These are phyloP conservation scores for Xylariaceae sp. DNA, from an alignment of 2,329 filamentous ascomycete genomes.

Conservation along the genomic window DNA sequence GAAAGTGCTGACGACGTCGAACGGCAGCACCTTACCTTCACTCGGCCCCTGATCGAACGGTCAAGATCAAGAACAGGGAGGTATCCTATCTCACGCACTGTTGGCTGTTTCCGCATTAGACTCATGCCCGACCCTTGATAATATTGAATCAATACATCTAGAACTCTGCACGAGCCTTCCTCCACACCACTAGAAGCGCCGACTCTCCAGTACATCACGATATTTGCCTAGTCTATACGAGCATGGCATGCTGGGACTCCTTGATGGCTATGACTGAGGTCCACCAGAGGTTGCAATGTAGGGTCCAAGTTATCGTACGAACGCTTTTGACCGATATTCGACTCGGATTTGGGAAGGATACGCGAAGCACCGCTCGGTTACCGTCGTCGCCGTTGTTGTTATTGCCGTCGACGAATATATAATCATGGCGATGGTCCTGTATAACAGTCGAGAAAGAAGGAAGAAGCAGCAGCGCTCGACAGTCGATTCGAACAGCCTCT, in stretches of 20 bases:
- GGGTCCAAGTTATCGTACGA: too few species aligned
- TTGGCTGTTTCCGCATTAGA: slow-evolving; percentile 20
- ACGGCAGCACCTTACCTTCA: slow-evolving; percentile 12
- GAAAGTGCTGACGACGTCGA: slow-evolving; percentile 26
- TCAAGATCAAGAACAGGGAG: slow-evolving; percentile 6
- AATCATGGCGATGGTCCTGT: slow-evolving; percentile 13
- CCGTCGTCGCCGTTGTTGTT: neutral
- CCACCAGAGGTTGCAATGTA: slow-evolving; percentile 10
- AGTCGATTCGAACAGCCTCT: slow-evolving; percentile 16
- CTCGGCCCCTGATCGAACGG: slow-evolving; percentile 10
- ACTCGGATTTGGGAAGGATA: neutral
- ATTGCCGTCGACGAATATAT: slow-evolving; percentile 17
- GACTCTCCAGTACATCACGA: slow-evolving; percentile 5
- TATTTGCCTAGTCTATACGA: slow-evolving; percentile 3
- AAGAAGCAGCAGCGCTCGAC: slow-evolving; percentile 24
- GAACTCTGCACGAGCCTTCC: slow-evolving; percentile 18
- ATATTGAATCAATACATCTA: slow-evolving; percentile 27
- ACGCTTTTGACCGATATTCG: neutral
- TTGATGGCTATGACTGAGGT: neutral
- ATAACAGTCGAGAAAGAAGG: slow-evolving; percentile 5
- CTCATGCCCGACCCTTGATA: slow-evolving; percentile 26
- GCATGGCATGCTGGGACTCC: neutral
- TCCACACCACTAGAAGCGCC: slow-evolving; percentile 15
- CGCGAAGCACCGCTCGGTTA: neutral
- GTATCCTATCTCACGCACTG: slow-evolving; percentile 7